Conservation (phyloP, 2,329 filamentous ascomycete species). For the Scytalidium sp. region DNA sequence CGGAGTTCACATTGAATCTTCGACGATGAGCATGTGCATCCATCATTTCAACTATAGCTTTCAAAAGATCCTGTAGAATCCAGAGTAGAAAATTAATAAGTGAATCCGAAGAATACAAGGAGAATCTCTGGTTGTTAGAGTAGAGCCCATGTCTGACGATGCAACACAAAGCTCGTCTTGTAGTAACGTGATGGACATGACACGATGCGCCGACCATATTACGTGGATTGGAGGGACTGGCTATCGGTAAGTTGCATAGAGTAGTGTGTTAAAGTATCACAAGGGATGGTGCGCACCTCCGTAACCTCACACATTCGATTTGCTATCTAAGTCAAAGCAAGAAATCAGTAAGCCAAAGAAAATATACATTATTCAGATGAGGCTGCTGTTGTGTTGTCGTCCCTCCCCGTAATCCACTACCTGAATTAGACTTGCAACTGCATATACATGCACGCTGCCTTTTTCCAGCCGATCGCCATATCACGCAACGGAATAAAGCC, state of each 20-base stretch:
- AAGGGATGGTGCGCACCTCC: background rate
- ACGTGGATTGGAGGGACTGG: slow-evolving; percentile 14
- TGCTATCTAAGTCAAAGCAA: slow-evolving; percentile 10
- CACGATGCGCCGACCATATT: background rate
- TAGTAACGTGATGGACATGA: too few relatives aligned
- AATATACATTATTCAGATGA: slow-evolving; percentile 15
- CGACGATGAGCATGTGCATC: background rate
- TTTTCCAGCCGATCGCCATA: background rate
- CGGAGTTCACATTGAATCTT: background rate
- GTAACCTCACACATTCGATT: slow-evolving; percentile 7
- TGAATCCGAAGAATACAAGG: background rate
- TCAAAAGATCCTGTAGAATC: background rate
- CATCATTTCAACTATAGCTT: background rate
- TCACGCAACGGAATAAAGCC: background rate
- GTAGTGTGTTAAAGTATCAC: background rate
- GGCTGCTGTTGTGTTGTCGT: slow-evolving; percentile 13
- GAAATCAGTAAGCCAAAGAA: slow-evolving; percentile 14
- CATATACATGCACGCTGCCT: background rate
- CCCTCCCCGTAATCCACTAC: slow-evolving; percentile 9
- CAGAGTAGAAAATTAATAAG: background rate
- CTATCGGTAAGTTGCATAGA: slow-evolving; percentile 7
- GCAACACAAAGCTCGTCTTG: too few relatives aligned
- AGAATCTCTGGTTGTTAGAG: background rate
- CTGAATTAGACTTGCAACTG: background rate
- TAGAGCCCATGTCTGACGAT: too few relatives aligned